Percentiles rank a stretch among this genome's conserved stretches.
Evolutionary conservation across 345 rosid species (phyloP).

Genomic region (Aegle marmelos): DNA sequence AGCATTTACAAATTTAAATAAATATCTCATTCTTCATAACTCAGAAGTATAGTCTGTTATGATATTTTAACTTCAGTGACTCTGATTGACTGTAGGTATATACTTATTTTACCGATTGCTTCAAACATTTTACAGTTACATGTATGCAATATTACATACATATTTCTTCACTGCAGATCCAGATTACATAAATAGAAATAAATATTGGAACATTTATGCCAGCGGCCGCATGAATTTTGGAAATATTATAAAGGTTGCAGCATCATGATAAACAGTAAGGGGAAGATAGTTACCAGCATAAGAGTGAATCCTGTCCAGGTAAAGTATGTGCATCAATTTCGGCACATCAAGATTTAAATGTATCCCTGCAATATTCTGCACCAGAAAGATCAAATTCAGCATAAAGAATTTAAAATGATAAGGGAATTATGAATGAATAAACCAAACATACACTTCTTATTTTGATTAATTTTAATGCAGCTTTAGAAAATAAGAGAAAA

Average conservation of each 20-base stretch:
- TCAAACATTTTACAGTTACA: neutral
- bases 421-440: neutral
- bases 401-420: conserved; percentile 14
- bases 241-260: neutral
- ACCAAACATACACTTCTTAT: neutral
- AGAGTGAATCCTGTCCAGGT: conserved; percentile 67
- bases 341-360: conserved; percentile 72
- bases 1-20: neutral
- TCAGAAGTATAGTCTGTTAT: neutral
- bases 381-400: conserved; percentile 30
- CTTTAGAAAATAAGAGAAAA: neutral
- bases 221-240: too few relatives aligned
- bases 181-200: neutral
- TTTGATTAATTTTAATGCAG: neutral
- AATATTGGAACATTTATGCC: neutral
- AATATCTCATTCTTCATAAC: neutral
- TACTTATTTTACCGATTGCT: neutral
- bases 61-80: neutral
- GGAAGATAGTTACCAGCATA: conserved; percentile 60
- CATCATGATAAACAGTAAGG: neutral
- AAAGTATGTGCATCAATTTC: conserved; percentile 68
- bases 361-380: conserved; percentile 81
- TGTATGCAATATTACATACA: neutral
- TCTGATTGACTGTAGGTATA: too few relatives aligned
- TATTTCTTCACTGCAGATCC: neutral